These are phyloP conservation scores for Cucurbita pepo DNA, from an alignment of 306 rosid genomes.

Conservation along the genomic window DNA sequence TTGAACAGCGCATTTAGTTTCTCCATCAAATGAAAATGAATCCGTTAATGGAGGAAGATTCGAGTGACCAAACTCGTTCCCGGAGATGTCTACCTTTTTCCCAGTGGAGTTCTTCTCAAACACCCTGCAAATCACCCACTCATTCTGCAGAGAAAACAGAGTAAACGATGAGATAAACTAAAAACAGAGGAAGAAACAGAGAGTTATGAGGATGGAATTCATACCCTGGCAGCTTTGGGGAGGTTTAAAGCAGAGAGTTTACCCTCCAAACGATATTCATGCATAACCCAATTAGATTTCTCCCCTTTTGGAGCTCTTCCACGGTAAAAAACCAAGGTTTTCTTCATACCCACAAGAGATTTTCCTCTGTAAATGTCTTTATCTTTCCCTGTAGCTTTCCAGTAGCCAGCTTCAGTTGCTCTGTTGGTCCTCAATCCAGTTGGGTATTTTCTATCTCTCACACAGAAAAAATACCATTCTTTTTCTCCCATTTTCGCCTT, in stretches of 20 bases:
- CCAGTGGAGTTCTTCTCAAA: constrained; percentile 68
- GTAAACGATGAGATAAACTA: background rate
- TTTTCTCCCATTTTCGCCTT: constrained; percentile 96
- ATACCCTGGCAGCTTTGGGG: constrained; percentile 83
- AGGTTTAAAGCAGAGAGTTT: constrained; percentile 58
- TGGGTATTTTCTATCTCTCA: constrained; percentile 85
- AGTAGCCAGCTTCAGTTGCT: constrained; percentile 87
- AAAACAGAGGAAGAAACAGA: background rate
- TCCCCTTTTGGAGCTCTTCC: constrained; percentile 98
- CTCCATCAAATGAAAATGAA: constrained; percentile 29
- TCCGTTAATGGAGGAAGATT: constrained; percentile 61
- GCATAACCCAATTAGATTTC: constrained; percentile 92
- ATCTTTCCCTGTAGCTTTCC: constrained; percentile 98
- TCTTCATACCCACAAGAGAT: constrained; percentile 89
- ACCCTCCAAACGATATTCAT: constrained; percentile 84
- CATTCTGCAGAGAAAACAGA: constrained; percentile 40
- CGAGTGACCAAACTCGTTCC: constrained; percentile 27
- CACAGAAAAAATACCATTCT: constrained; percentile 96
- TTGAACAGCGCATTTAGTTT: constrained; percentile 22
- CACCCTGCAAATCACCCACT: constrained; percentile 92
- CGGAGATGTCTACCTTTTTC: constrained; percentile 56
- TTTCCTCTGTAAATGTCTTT: constrained; percentile 74
- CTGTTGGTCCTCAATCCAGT: constrained; percentile 91
- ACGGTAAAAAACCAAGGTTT: constrained; percentile 77
- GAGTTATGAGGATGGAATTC: background rate